A percentile compares a stretch with the other conserved stretches of the same genome.
These are phyloP conservation scores for Sclerotinia borealis DNA, from an alignment of 2,329 filamentous ascomycete genomes.

Conservation along the genomic window DNA sequence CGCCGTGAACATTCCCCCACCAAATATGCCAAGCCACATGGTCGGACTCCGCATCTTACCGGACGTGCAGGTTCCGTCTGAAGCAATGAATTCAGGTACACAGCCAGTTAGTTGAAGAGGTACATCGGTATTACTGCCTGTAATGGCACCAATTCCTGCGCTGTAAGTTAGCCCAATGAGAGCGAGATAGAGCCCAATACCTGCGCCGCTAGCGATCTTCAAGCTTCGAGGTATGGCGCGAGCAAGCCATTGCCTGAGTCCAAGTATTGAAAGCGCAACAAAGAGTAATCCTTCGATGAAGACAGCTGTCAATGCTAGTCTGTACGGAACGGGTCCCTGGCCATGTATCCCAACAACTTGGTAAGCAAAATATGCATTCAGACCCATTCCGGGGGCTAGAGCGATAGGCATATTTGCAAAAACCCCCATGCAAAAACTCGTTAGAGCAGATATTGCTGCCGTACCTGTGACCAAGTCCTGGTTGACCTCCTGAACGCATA, in stretches of 20 bases:
- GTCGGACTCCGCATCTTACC: slow-evolving; percentile 77
- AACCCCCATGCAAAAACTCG: slow-evolving; percentile 77
- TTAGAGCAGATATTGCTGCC: slow-evolving; percentile 72
- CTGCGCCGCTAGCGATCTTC: slow-evolving; percentile 79
- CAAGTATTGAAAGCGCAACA: slow-evolving; percentile 69
- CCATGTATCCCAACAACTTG: slow-evolving; percentile 71
- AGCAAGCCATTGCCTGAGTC: slow-evolving; percentile 83
- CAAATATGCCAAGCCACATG: slow-evolving; percentile 87
- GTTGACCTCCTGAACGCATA: slow-evolving; percentile 50
- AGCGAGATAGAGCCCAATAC: slow-evolving; percentile 71
- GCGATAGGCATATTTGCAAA: slow-evolving; percentile 71
- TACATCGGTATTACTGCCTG: slow-evolving; percentile 61
- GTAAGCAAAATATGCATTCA: slow-evolving; percentile 85
- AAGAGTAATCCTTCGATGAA: slow-evolving; percentile 88
- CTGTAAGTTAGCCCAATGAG: slow-evolving; percentile 72
- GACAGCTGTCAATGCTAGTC: slow-evolving; percentile 74
- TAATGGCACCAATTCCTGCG: slow-evolving; percentile 74
- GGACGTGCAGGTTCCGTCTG: slow-evolving; percentile 53
- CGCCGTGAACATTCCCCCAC: slow-evolving; percentile 72
- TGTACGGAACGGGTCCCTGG: slow-evolving; percentile 64
- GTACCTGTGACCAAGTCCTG: slow-evolving; percentile 78
- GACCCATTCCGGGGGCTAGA: slow-evolving; percentile 68
- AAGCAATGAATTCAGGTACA: slow-evolving; percentile 28
- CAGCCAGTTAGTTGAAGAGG: slow-evolving; percentile 68
- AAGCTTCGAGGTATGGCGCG: slow-evolving; percentile 77